Evolutionary conservation across 1,284 basidiomycete species (phyloP).

Genomic region (Golubevia sp.): DNA sequence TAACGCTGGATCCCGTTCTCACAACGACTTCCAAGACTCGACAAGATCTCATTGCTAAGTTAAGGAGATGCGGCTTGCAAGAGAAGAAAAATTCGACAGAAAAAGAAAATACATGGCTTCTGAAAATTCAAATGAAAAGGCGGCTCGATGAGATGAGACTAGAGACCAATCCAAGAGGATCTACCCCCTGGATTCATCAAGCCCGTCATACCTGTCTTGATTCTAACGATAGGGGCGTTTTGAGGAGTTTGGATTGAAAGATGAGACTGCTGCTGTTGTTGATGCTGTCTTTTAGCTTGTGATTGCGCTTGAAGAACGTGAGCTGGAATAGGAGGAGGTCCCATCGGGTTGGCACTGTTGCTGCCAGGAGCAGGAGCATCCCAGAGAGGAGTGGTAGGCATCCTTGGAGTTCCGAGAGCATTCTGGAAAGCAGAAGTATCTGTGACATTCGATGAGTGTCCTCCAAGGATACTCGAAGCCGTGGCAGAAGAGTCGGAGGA

Average conservation of each 20-base stretch:
- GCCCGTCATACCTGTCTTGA: conserved; percentile 44
- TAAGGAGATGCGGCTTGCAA: too few species aligned
- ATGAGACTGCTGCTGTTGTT: conserved; percentile 8
- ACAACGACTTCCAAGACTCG: too few species aligned
- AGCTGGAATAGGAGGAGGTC: not conserved
- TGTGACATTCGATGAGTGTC: not conserved
- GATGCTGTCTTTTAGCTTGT: not conserved
- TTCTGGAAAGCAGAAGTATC: conserved; percentile 32
- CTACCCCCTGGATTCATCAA: conserved; percentile 51
- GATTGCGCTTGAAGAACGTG: not conserved
- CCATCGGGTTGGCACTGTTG: conserved; percentile 2
- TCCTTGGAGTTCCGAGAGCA: conserved; percentile 43
- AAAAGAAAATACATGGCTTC: too few species aligned
- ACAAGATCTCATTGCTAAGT: too few species aligned
- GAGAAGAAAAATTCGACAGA: too few species aligned
- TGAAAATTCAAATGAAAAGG: too few species aligned
- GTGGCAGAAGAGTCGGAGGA: not conserved
- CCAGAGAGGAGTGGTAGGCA: conserved; percentile 25
- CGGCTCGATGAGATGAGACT: too few species aligned
- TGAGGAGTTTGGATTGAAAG: not conserved
- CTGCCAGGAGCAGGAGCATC: not conserved
- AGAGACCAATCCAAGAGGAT: conserved; percentile 44
- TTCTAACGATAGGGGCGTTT: conserved; percentile 7
- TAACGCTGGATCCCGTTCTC: too few species aligned
- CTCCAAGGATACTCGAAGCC: not conserved